Percentiles rank a stretch among this genome's conserved stretches.
These are phyloP conservation scores for Schizochytrium sp. DNA, from an alignment of 108 stramenopile species.

Conservation along the genomic window DNA sequence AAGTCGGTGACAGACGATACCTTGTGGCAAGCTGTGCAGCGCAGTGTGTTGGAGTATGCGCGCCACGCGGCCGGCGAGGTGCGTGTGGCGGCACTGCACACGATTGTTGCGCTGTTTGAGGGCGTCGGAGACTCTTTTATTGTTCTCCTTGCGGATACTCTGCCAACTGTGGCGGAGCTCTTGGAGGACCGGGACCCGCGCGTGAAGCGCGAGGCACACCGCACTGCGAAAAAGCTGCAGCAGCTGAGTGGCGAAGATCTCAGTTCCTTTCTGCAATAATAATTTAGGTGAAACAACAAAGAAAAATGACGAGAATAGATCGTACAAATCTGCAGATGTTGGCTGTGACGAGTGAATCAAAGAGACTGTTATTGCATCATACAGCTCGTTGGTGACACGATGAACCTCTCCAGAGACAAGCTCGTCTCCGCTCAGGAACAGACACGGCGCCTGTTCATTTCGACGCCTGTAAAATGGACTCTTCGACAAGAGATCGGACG, in stretches of 20 bases:
- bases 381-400: too few relatives aligned
- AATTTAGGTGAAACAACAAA: background rate
- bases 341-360: too few relatives aligned
- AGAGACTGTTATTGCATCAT: too few relatives aligned
- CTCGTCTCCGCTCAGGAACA: too few relatives aligned
- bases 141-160: background rate
- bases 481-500: too few relatives aligned
- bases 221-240: background rate
- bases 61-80: background rate
- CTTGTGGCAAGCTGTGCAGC: background rate
- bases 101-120: background rate
- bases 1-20: background rate
- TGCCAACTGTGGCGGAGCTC: background rate
- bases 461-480: too few relatives aligned
- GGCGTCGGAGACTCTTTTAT: background rate
- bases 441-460: too few relatives aligned
- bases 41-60: background rate
- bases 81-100: background rate
- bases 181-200: background rate
- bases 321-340: too few relatives aligned
- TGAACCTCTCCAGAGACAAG: too few relatives aligned
- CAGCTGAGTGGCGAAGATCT: slow-evolving; percentile 1
- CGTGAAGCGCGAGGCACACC: background rate
- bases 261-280: background rate
- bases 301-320: too few relatives aligned